Conservation (phyloP, 2,329 filamentous ascomycete genomes). For the Camillea tinctor region DNA sequence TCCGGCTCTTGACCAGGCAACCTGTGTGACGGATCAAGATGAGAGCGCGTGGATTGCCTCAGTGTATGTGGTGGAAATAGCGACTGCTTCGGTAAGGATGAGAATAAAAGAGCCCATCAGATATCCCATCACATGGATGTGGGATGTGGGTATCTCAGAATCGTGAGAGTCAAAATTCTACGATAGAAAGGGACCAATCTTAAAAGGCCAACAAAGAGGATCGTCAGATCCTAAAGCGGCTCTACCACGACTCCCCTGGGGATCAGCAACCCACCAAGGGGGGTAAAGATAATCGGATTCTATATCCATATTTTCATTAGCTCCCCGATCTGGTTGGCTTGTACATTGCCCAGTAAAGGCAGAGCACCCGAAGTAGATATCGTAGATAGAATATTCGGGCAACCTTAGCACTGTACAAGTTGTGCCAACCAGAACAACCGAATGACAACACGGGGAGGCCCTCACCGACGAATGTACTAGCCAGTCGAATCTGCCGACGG, state of each 20-base stretch:
- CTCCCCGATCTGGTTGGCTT: constrained; percentile 11
- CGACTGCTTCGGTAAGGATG: background rate
- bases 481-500: constrained; percentile 25
- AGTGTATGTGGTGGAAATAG: constrained; percentile 1
- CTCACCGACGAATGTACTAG: constrained; percentile 29
- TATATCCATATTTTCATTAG: constrained; percentile 24
- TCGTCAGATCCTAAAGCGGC: constrained; percentile 28
- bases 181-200: constrained; percentile 25
- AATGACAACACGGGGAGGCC: constrained; percentile 1
- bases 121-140: constrained; percentile 17
- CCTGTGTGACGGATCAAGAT: constrained; percentile 2
- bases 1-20: constrained; percentile 12
- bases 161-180: constrained; percentile 23
- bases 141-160: constrained; percentile 18
- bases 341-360: constrained; percentile 19
- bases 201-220: constrained; percentile 27
- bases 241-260: constrained; percentile 28
- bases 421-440: constrained; percentile 12
- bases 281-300: constrained; percentile 28
- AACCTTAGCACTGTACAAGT: constrained; percentile 23
- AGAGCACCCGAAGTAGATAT: constrained; percentile 27
- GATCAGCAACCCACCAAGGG: constrained; percentile 27
- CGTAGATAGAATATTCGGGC: constrained; percentile 26
- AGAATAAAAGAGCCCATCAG: constrained; percentile 9
- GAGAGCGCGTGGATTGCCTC: constrained; percentile 2